Evolutionary conservation across 2,329 filamentous ascomycete species (phyloP), one percentile per base, ranked within the genome.

Genomic region (Colletotrichum tamarilloi): DNA sequence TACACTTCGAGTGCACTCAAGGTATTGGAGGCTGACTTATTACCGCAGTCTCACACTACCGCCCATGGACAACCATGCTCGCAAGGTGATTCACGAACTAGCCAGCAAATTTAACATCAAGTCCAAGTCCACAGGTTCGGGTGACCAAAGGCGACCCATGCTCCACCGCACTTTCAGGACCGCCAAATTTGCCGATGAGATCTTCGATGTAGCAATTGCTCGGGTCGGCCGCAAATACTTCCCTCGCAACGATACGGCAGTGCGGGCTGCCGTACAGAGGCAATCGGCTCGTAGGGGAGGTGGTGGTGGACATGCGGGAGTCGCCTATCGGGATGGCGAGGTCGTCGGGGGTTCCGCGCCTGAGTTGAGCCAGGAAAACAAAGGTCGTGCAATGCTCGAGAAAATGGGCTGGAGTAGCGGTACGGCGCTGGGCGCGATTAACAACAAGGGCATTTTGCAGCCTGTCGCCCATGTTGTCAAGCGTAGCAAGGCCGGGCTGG

Each of bases 401-500:
- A 98, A 97, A 84, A 98, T 98, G 97, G 97, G 97, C 4, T 99
- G 97, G 95, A 93, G 90, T 74, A 92, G 88, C 65, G 97, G 97
- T 5, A 97, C 92, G 79, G 94, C 93, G 1, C 87, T 99, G 1
- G 97, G 97, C 65, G 91, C 94, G 12, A 80, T 86, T 1, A 92
- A 97, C 75, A 98, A 97, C 81, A 94, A 97, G 82, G 97, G 97
- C 38, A 97, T 98, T 65, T 83, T 97, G 75, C 91, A 94, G 74
- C 96, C 96, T 0, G 93, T 99, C 28, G 88, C 91, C 30, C 95
- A 98, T 76, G 90, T 97, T 30, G 93, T 99, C 77, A 98, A 97
- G 84, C 94, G 91, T 49, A 92, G 90, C 11, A 97, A 95, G 80
- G 93, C 94, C 26, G 97, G 97, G 2, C 84, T 99, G 60, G 95